Evolutionary conservation across 345 rosid species (phyloP), one percentile per base, ranked within the genome.

Genomic region (Rhodamnia argentea): DNA sequence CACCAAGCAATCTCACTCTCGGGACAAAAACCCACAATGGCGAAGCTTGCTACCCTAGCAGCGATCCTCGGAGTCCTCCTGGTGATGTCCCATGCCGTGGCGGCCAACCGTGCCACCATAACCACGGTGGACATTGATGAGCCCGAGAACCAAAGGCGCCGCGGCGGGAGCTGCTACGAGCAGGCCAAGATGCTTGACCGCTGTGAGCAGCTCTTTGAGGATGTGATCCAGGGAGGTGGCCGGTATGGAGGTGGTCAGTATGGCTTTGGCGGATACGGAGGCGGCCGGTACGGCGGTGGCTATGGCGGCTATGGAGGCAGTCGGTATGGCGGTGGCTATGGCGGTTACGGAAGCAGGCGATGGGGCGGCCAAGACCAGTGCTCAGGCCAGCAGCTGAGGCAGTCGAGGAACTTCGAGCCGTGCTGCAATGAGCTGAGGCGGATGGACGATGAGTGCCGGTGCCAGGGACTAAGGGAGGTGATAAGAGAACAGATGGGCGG

Each of bases 131-230:
- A 87, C 57, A 20, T 86, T 74, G 87, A 88, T 16, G 87, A 87
- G 37, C 58, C 24, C 12, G 84, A 83, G 26, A 47, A 83, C 20
- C 54, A 51, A 2, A 22, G 7, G 76, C 16, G 44, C 12, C 52
- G 75, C 57, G 89, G 84, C 16, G 55, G 14, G 40, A 54, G 87
- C 24, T 88, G 90, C 75, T 76, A 59, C 20, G 83, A 37, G 40
- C 40, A 37, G 40, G 40, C 40, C 40, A 3, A 87, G 82, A 27
- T 37, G 84, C 92, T 94, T 51, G 11, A 82, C 44, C 86, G 75
- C 32, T 92, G 94, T 62, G 86, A 90, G 89, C 50, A 60, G 44
- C 89, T 83, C 87, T 29, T 23, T 89, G 82, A 78, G 42, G 53
- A 58, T 3, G 52, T 44, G 9, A 56, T 42, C 26, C 47, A 40